phyloP scores from a whole-genome alignment of 306 rosid genomes.

The Vigna unguiculata region DNA sequence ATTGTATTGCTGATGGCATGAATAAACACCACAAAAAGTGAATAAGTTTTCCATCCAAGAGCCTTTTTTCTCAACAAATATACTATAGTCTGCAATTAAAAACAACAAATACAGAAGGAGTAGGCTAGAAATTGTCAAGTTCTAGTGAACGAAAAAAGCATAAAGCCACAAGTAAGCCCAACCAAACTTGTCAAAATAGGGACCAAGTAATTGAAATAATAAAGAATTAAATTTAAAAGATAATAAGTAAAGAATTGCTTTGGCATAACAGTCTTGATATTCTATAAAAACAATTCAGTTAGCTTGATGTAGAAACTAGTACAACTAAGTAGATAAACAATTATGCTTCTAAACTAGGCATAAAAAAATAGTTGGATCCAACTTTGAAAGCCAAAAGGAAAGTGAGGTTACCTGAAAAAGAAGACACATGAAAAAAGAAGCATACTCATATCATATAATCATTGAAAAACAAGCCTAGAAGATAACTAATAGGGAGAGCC shows the following conservation, averaged over 20 bases:
- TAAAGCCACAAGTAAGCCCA: background rate
- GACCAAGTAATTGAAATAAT: background rate
- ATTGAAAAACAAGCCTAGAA: slow-evolving; percentile 9
- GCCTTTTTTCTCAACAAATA: too few relatives aligned
- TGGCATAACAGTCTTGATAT: too few relatives aligned
- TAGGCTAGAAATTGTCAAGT: background rate
- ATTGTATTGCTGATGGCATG: too few relatives aligned
- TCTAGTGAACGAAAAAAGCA: background rate
- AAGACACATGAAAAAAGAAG: slow-evolving; percentile 35
- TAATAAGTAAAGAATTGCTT: background rate
- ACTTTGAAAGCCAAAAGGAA: slow-evolving; percentile 39
- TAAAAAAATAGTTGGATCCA: slow-evolving; percentile 33
- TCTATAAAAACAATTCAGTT: background rate
- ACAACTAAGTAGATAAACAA: slow-evolving; percentile 25
- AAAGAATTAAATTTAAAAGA: background rate
- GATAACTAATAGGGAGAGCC: slow-evolving; percentile 21
- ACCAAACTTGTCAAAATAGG: background rate
- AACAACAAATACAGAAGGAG: background rate
- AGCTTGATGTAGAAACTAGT: background rate
- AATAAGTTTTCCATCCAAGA: too few relatives aligned
- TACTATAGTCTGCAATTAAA: background rate
- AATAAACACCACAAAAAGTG: too few relatives aligned
- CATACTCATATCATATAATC: slow-evolving; percentile 10
- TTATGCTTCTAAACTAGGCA: slow-evolving; percentile 29
- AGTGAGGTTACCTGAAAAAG: slow-evolving; percentile 17